phyloP scores from a whole-genome alignment of 1,284 basidiomycete species.

The Cutaneotrichosporon mucoides region DNA sequence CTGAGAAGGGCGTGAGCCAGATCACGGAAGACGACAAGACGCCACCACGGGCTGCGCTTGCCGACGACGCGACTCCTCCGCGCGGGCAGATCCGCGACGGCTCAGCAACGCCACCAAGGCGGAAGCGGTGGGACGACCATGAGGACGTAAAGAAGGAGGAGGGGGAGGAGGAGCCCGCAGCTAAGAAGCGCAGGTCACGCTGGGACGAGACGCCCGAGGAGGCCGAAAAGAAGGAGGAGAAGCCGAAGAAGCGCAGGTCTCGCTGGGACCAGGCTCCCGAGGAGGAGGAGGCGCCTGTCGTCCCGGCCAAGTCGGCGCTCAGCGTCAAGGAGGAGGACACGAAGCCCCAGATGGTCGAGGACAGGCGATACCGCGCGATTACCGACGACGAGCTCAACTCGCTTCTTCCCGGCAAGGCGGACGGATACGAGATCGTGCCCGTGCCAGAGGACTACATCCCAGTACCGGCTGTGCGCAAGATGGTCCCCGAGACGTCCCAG shows the following conservation, averaged over 20 bases:
- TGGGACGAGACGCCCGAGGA: conserved; percentile 83
- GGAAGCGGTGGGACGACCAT: conserved; percentile 75
- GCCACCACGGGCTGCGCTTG: conserved; percentile 24
- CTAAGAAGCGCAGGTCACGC: conserved; percentile 87
- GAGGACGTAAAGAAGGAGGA: conserved; percentile 42
- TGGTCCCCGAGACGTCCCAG: conserved; percentile 54
- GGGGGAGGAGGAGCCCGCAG: conserved; percentile 53
- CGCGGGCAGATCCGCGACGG: conserved; percentile 56
- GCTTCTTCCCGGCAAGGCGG: conserved; percentile 69
- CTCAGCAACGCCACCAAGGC: conserved; percentile 59
- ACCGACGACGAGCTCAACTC: conserved; percentile 93
- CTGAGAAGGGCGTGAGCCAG: conserved; percentile 51
- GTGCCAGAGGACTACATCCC: conserved; percentile 93
- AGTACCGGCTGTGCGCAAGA: conserved; percentile 55
- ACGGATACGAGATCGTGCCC: conserved; percentile 86
- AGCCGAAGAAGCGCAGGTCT: conserved; percentile 73
- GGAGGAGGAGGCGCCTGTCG: background rate
- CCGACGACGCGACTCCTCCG: conserved; percentile 27
- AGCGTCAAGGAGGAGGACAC: conserved; percentile 25
- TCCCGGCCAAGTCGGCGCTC: background rate
- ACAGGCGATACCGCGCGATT: conserved; percentile 91
- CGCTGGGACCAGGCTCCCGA: conserved; percentile 49
- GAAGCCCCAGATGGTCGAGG: conserved; percentile 66
- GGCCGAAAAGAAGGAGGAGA: conserved; percentile 44
- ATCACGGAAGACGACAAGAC: conserved; percentile 35